These are phyloP conservation scores for Erysiphe neolycopersici DNA, from an alignment of 2,329 filamentous ascomycete species.

Conservation along the genomic window DNA sequence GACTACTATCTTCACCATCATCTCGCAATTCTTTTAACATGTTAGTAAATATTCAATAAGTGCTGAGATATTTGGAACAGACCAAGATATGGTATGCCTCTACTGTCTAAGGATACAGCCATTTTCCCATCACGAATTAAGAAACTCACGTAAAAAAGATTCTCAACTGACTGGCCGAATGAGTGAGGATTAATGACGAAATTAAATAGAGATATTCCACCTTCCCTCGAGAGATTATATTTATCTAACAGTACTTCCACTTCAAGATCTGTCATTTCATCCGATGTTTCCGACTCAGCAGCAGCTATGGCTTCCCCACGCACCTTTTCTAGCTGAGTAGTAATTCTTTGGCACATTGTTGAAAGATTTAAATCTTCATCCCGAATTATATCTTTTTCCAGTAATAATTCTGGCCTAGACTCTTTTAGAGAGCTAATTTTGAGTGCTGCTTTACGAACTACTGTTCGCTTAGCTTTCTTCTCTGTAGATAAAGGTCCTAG, in stretches of 20 bases:
- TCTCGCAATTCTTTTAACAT: conserved; percentile 6
- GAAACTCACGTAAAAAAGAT: conserved; percentile 91
- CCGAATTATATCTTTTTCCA: conserved; percentile 42
- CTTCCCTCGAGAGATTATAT: conserved; percentile 36
- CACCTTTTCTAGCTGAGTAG: conserved; percentile 27
- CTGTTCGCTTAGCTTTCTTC: conserved; percentile 48
- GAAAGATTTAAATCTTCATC: conserved; percentile 60
- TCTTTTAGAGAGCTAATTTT: conserved; percentile 40
- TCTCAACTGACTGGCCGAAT: conserved; percentile 88
- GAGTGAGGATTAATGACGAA: conserved; percentile 77
- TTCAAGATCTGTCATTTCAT: conserved; percentile 21
- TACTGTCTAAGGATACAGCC: conserved; percentile 43
- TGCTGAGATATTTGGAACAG: conserved; percentile 16
- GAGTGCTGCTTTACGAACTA: conserved; percentile 40
- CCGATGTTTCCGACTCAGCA: conserved; percentile 19
- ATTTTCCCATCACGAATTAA: conserved; percentile 66
- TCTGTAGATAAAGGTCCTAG: conserved; percentile 73
- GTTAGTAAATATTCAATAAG: neutral
- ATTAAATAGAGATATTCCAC: conserved; percentile 53
- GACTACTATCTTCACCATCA: conserved; percentile 5
- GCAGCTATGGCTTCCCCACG: conserved; percentile 21
- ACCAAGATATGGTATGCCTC: conserved; percentile 58
- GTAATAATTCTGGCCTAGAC: conserved; percentile 53
- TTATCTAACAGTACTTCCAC: conserved; percentile 30
- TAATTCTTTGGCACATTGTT: conserved; percentile 49